Evolutionary conservation across 495 filamentous ascomycete species (phyloP).

Genomic region (Amphirosellinia nigrospora): DNA sequence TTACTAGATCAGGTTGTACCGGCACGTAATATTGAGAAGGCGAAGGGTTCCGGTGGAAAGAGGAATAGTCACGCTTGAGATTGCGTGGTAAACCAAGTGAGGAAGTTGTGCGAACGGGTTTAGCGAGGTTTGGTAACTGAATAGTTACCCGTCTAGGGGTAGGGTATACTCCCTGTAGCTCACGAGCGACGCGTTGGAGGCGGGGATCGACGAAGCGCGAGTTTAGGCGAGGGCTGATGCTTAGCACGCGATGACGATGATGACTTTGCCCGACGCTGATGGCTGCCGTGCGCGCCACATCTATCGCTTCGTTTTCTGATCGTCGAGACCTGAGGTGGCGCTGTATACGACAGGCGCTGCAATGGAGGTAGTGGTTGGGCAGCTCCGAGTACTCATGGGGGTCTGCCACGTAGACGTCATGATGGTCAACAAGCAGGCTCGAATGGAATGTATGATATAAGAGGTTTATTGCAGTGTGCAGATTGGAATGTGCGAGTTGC

Average conservation of each 20-base stretch:
- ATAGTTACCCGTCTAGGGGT: constrained; percentile 13
- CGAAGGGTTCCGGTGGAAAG: not conserved
- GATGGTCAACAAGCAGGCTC: constrained; percentile 27
- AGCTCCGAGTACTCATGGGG: not conserved
- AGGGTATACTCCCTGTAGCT: not conserved
- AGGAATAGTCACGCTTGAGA: not conserved
- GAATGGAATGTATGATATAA: constrained; percentile 5
- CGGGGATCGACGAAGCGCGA: too few species aligned
- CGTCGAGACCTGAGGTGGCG: not conserved
- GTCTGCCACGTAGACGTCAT: not conserved
- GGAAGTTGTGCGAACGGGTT: not conserved
- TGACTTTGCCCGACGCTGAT: not conserved
- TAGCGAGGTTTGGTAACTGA: not conserved
- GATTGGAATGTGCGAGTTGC: not conserved
- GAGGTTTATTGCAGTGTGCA: not conserved
- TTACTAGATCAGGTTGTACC: not conserved
- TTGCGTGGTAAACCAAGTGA: not conserved
- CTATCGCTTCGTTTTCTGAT: not conserved
- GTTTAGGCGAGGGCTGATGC: not conserved
- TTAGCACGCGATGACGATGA: not conserved
- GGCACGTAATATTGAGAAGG: constrained; percentile 7
- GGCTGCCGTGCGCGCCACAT: not conserved
- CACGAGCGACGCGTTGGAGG: not conserved
- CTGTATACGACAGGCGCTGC: constrained; percentile 16
- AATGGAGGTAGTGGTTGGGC: constrained; percentile 25